A percentile compares a stretch with the other conserved stretches of the same genome.
phyloP scores from a whole-genome alignment of 1,284 basidiomycete genomes.

The Abortiporus biennis region DNA sequence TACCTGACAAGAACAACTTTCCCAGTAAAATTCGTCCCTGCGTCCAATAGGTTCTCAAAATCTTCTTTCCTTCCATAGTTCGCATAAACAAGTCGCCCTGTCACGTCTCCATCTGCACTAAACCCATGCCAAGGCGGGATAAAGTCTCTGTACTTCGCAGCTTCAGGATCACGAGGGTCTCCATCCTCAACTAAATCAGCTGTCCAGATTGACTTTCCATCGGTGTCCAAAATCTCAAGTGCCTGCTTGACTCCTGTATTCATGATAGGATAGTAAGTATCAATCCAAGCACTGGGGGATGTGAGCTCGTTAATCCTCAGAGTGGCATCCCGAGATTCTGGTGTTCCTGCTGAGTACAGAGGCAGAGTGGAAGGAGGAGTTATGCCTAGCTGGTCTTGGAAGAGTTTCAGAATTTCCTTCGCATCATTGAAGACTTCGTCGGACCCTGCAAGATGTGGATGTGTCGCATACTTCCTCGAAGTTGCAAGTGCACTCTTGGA shows the following conservation, averaged over 20 bases:
- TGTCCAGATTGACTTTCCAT: constrained; percentile 56
- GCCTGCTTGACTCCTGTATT: constrained; percentile 66
- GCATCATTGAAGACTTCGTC: constrained; percentile 61
- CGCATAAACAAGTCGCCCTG: constrained; percentile 75
- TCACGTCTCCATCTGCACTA: constrained; percentile 57
- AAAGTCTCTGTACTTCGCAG: constrained; percentile 48
- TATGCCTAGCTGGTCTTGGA: constrained; percentile 58
- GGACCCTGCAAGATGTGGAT: constrained; percentile 72
- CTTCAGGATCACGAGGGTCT: constrained; percentile 57
- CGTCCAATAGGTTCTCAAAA: constrained; percentile 26
- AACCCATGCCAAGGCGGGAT: constrained; percentile 69
- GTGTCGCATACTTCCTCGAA: constrained; percentile 55
- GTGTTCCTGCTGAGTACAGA: constrained; percentile 61
- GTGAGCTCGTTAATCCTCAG: constrained; percentile 41
- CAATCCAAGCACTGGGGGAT: constrained; percentile 68
- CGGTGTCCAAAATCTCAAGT: constrained; percentile 51
- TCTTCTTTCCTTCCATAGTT: constrained; percentile 74
- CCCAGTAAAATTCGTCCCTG: constrained; percentile 70
- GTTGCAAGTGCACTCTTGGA: constrained; percentile 46
- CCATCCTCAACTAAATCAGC: constrained; percentile 69
- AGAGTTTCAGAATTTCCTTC: constrained; percentile 52
- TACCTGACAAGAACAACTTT: constrained; percentile 86
- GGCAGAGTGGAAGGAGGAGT: constrained; percentile 36
- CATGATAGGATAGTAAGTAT: constrained; percentile 78
- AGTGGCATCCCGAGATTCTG: constrained; percentile 58